A percentile compares a stretch with the other conserved stretches of the same genome.
Conservation (phyloP, 805 yeast species). For the Candida michaelii region DNA sequence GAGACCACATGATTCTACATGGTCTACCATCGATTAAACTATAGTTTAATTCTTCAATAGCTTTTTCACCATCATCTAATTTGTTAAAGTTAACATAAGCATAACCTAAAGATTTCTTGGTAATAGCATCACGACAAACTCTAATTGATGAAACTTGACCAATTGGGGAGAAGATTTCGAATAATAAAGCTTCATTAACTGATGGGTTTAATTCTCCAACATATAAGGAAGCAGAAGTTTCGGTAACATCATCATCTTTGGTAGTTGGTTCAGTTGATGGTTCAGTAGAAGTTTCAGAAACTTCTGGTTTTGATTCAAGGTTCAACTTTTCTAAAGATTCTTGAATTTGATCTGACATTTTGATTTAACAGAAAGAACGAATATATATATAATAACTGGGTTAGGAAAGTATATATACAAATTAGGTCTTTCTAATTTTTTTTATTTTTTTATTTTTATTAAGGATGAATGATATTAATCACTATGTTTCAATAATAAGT, state of each 20-base stretch:
- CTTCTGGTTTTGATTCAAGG: slow-evolving; percentile 37
- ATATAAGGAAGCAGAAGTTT: slow-evolving; percentile 80
- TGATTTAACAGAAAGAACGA: slow-evolving; percentile 6
- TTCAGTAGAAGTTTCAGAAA: slow-evolving; percentile 20
- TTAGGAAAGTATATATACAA: slow-evolving; percentile 5
- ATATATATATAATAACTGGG: slow-evolving; percentile 1
- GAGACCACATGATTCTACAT: slow-evolving; percentile 99
- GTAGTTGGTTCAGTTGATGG: slow-evolving; percentile 29
- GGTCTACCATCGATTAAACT: slow-evolving; percentile 90
- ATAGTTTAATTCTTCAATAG: slow-evolving; percentile 95
- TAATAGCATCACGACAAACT: slow-evolving; percentile 97
- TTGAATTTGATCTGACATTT: slow-evolving; percentile 39
- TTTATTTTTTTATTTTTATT: slow-evolving; percentile 1
- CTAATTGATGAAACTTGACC: slow-evolving; percentile 97
- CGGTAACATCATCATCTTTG: slow-evolving; percentile 44
- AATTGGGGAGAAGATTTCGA: slow-evolving; percentile 89
- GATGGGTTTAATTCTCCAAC: slow-evolving; percentile 95
- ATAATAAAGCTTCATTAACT: slow-evolving; percentile 91
- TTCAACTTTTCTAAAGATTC: slow-evolving; percentile 50
- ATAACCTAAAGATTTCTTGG: slow-evolving; percentile 95
- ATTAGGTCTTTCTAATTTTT: slow-evolving; percentile 7
- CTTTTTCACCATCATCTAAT: slow-evolving; percentile 86
- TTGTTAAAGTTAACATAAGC: slow-evolving; percentile 96
- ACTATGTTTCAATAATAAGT: not conserved
- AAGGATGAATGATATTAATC: slow-evolving; percentile 1